phyloP scores from a whole-genome alignment of 768 basidiomycete genomes.

The Amanita rubescens region DNA sequence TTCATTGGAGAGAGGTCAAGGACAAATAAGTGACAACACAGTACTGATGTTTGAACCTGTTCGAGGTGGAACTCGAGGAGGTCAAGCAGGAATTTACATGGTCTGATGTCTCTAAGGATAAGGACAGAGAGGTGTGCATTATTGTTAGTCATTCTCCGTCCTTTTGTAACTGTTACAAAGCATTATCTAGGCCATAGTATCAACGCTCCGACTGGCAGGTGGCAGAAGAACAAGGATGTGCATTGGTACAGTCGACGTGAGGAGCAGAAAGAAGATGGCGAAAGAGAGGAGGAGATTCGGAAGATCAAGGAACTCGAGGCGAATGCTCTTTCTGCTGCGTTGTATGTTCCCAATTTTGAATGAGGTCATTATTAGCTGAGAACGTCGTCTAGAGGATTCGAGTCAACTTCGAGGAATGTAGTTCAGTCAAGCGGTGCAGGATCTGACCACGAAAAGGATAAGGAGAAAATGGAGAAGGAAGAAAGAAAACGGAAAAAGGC shows the following conservation, averaged over 20 bases:
- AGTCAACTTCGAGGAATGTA: slow-evolving; percentile 39
- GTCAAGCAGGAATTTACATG: slow-evolving; percentile 89
- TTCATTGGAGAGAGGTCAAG: not conserved
- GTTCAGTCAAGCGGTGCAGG: slow-evolving; percentile 13
- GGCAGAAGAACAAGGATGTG: slow-evolving; percentile 97
- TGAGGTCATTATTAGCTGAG: slow-evolving; percentile 4
- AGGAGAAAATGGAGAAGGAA: slow-evolving; percentile 21
- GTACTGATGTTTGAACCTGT: slow-evolving; percentile 72
- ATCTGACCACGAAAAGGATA: slow-evolving; percentile 16
- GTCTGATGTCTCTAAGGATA: slow-evolving; percentile 86
- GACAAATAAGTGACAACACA: slow-evolving; percentile 7
- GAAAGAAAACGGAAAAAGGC: slow-evolving; percentile 45
- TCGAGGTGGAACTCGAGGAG: slow-evolving; percentile 86
- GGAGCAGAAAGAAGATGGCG: slow-evolving; percentile 34
- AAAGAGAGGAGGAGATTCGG: slow-evolving; percentile 66
- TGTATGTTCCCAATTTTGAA: slow-evolving; percentile 38
- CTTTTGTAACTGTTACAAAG: too few relatives aligned
- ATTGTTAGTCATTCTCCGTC: too few relatives aligned
- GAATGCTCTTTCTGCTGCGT: slow-evolving; percentile 74
- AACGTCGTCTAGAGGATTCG: slow-evolving; percentile 54
- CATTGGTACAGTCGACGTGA: slow-evolving; percentile 94
- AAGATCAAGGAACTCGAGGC: slow-evolving; percentile 84
- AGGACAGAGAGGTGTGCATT: slow-evolving; percentile 73
- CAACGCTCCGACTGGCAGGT: slow-evolving; percentile 91
- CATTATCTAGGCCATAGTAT: slow-evolving; percentile 94